phyloP scores from a whole-genome alignment of 2,329 filamentous ascomycete species.

The Alternaria brassicicola region DNA sequence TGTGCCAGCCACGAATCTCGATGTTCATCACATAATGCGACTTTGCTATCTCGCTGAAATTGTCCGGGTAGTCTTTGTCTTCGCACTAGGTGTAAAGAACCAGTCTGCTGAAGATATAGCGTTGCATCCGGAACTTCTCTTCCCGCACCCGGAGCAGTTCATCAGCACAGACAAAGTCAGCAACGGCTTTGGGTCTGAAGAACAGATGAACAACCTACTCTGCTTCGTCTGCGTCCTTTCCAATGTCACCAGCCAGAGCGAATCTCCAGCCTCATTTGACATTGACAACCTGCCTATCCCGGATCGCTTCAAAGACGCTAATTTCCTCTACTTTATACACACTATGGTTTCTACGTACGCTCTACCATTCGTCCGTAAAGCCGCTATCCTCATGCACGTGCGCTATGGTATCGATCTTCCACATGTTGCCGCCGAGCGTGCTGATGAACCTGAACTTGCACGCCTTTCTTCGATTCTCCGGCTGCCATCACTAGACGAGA shows the following conservation, averaged over 20 bases:
- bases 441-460: constrained; percentile 77
- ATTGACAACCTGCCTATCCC: constrained; percentile 35
- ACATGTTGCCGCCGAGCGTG: constrained; percentile 59
- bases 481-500: constrained; percentile 78
- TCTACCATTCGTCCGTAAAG: constrained; percentile 87
- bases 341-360: constrained; percentile 76
- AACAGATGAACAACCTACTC: constrained; percentile 39
- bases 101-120: constrained; percentile 8
- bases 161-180: constrained; percentile 35
- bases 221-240: constrained; percentile 43
- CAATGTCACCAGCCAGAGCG: constrained; percentile 34
- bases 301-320: constrained; percentile 32
- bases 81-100: constrained; percentile 38
- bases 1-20: constrained; percentile 69
- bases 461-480: constrained; percentile 78
- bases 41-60: constrained; percentile 92
- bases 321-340: constrained; percentile 46
- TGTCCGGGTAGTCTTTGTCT: constrained; percentile 74
- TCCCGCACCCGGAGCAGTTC: constrained; percentile 29
- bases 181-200: constrained; percentile 28
- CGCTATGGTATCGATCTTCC: constrained; percentile 89
- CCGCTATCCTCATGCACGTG: constrained; percentile 80
- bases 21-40: constrained; percentile 79
- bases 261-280: constrained; percentile 31
- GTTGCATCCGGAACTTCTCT: constrained; percentile 7